A percentile compares a stretch with the other conserved stretches of the same genome.
These are phyloP conservation scores for Melocanna baccifera DNA, from an alignment of 176 grass and related monocot genomes.

Conservation along the genomic window DNA sequence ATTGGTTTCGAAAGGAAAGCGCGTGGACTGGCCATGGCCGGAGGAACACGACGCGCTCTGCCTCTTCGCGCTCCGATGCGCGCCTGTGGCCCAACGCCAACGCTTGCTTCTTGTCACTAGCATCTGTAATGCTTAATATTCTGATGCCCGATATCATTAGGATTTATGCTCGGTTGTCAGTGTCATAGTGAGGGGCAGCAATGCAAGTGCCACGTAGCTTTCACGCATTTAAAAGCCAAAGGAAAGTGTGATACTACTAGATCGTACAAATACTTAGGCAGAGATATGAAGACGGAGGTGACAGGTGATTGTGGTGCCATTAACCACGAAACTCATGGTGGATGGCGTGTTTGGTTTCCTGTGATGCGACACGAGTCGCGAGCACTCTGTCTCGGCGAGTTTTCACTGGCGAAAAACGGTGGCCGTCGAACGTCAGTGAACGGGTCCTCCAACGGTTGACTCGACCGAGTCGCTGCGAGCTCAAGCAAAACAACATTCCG, in stretches of 20 bases:
- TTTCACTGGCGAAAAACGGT: neutral
- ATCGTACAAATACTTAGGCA: neutral
- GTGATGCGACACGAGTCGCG: neutral
- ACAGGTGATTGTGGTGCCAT: neutral
- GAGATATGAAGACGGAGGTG: neutral
- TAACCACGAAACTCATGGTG: neutral
- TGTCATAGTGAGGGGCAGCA: neutral
- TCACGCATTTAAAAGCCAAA: neutral
- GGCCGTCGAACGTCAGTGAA: neutral
- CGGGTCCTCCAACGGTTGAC: neutral
- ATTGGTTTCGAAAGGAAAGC: neutral
- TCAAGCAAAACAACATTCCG: neutral
- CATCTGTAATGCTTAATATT: too few relatives aligned
- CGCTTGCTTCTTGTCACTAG: too few relatives aligned
- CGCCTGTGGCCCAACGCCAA: neutral
- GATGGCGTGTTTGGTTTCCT: neutral
- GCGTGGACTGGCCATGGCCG: neutral
- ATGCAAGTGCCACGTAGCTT: neutral
- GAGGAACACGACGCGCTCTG: neutral
- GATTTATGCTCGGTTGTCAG: neutral
- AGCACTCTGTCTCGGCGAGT: neutral
- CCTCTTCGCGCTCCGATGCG: neutral
- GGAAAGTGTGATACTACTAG: neutral
- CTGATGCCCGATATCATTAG: neutral
- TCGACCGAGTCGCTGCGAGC: neutral